Evolutionary conservation across 106 monocot species (phyloP).

Genomic region (Dioscorea alata): DNA sequence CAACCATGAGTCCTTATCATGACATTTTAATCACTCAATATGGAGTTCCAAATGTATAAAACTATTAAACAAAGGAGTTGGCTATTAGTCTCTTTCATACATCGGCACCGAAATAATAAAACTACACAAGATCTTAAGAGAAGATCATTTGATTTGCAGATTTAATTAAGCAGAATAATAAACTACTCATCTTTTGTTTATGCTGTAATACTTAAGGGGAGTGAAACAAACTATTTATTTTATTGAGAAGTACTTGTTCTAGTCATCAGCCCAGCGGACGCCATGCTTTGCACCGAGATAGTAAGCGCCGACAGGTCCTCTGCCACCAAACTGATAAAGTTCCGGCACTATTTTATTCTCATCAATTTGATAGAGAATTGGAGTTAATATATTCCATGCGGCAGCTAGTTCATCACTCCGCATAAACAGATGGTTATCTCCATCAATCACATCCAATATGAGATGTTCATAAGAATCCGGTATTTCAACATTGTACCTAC

Average conservation of each 20-base stretch:
- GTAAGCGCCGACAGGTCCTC: constrained; percentile 78
- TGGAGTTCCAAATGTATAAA: no score
- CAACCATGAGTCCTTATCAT: no score
- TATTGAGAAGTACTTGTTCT: neutral
- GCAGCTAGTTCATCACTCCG: constrained; percentile 79
- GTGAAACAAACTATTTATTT: no score
- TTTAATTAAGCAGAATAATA: no score
- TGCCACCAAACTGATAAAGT: constrained; percentile 69
- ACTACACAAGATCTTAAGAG: no score
- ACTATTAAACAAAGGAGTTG: no score
- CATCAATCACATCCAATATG: constrained; percentile 73
- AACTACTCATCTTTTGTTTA: no score
- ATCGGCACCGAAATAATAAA: no score
- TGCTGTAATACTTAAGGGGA: no score
- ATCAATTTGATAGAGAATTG: constrained; percentile 61
- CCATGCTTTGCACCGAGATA: constrained; percentile 92
- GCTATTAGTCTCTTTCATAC: no score
- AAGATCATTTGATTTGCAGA: no score
- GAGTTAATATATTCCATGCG: constrained; percentile 64
- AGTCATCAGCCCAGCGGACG: constrained; percentile 87
- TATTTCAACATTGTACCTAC: constrained; percentile 64
- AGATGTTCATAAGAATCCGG: constrained; percentile 94
- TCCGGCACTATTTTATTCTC: constrained; percentile 57
- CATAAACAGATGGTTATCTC: constrained; percentile 82
- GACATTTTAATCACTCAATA: no score